A percentile compares a stretch with the other conserved stretches of the same genome.
phyloP scores from a whole-genome alignment of 2,329 filamentous ascomycete species.

The Cordyceps tenuipes region DNA sequence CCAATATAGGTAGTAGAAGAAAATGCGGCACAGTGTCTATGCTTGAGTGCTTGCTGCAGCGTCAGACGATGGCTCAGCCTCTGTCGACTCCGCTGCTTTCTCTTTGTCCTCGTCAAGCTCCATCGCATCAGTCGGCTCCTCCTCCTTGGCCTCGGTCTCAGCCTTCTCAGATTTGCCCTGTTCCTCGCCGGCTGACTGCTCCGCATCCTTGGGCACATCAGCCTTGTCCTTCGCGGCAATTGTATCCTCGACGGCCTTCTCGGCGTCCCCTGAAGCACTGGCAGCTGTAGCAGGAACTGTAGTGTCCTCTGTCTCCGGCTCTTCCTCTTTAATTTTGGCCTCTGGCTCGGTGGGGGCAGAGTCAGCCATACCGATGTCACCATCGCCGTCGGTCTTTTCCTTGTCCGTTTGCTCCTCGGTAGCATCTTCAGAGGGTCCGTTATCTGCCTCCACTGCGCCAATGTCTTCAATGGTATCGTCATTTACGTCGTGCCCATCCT shows the following conservation, averaged over 20 bases:
- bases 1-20: not conserved
- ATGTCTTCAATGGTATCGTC: conserved; percentile 39
- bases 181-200: conserved; percentile 13
- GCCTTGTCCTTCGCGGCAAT: not conserved
- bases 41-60: not conserved
- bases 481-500: conserved; percentile 28
- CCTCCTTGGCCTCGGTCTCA: conserved; percentile 15
- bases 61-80: not conserved
- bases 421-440: conserved; percentile 16
- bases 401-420: conserved; percentile 19
- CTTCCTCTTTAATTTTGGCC: conserved; percentile 33
- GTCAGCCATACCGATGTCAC: conserved; percentile 44
- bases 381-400: conserved; percentile 35
- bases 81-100: conserved; percentile 16
- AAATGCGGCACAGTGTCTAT: not conserved
- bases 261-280: conserved; percentile 14
- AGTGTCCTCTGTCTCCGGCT: conserved; percentile 25
- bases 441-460: conserved; percentile 21
- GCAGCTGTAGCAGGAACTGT: conserved; percentile 10
- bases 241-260: conserved; percentile 15
- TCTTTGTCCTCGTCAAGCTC: conserved; percentile 25
- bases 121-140: conserved; percentile 23
- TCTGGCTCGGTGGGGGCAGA: conserved; percentile 23
- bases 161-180: conserved; percentile 11
- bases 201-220: not conserved